Conservation (phyloP, 1,139 yeast species). For the Lodderomyces parapsilosis region DNA sequence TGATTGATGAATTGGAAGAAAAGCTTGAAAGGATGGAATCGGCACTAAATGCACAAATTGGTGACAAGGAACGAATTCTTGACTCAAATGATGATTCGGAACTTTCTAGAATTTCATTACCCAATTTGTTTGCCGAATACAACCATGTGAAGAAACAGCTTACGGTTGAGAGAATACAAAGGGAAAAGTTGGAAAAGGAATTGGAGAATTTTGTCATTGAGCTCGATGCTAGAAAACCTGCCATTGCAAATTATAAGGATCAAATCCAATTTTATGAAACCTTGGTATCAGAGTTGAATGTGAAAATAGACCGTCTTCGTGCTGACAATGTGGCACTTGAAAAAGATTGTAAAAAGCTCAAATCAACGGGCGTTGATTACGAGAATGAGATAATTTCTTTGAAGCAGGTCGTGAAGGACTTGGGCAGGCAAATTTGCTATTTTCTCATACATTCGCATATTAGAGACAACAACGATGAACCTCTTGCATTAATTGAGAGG, state of each 20-base stretch:
- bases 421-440: conserved; percentile 77
- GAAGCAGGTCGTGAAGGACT: conserved; percentile 62
- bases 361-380: conserved; percentile 26
- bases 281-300: conserved; percentile 39
- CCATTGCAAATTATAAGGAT: conserved; percentile 64
- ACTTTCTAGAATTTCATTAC: conserved; percentile 59
- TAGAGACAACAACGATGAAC: conserved; percentile 50
- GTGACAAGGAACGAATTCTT: not conserved
- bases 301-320: conserved; percentile 36
- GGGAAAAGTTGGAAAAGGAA: conserved; percentile 67
- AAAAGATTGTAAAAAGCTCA: conserved; percentile 33
- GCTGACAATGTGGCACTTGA: conserved; percentile 43
- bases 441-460: conserved; percentile 67
- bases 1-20: conserved; percentile 32
- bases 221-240: conserved; percentile 78
- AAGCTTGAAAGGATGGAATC: conserved; percentile 41
- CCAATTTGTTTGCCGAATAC: conserved; percentile 69
- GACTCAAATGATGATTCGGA: conserved; percentile 20
- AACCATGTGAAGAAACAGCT: conserved; percentile 64
- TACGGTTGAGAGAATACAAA: conserved; percentile 68
- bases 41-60: conserved; percentile 38
- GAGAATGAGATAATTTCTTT: conserved; percentile 45
- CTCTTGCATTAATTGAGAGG: conserved; percentile 58
- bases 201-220: conserved; percentile 71
- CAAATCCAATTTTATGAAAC: conserved; percentile 46